Percentiles rank a stretch among this genome's conserved stretches.
phyloP scores from a whole-genome alignment of 202 grass and related monocot genomes.

The Panicum hallii region DNA sequence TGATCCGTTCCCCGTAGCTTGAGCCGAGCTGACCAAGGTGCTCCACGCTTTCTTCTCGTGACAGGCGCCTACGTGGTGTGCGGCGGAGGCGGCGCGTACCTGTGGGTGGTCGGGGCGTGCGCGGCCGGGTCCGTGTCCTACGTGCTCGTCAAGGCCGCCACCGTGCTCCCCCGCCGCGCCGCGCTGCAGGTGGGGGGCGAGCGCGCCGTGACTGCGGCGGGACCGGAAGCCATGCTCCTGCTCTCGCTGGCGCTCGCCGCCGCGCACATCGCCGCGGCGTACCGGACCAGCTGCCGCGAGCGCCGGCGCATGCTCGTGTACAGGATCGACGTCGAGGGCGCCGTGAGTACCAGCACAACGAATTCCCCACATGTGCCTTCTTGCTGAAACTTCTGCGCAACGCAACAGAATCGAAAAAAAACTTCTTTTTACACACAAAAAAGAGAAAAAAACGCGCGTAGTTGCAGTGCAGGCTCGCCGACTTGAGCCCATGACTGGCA shows the following conservation, averaged over 20 bases:
- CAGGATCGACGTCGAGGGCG: slow-evolving; percentile 81
- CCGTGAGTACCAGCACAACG: slow-evolving; percentile 47
- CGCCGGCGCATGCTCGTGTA: slow-evolving; percentile 84
- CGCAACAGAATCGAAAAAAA: background rate
- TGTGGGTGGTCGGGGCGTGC: slow-evolving; percentile 59
- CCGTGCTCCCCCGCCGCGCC: slow-evolving; percentile 31
- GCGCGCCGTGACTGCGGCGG: slow-evolving; percentile 19
- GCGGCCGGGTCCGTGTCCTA: slow-evolving; percentile 58
- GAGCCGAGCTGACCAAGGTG: background rate
- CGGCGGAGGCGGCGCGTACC: slow-evolving; percentile 68
- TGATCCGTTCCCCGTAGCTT: too few relatives aligned
- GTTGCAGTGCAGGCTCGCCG: background rate
- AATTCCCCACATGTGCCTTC: background rate
- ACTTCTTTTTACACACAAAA: too few relatives aligned
- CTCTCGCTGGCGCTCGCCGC: slow-evolving; percentile 74
- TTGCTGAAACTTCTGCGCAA: background rate
- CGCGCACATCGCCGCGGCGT: slow-evolving; percentile 80
- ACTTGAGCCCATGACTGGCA: background rate
- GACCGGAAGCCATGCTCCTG: slow-evolving; percentile 61
- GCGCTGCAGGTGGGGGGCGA: slow-evolving; percentile 1
- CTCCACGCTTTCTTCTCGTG: background rate
- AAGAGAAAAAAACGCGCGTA: background rate
- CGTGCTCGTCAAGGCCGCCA: slow-evolving; percentile 62
- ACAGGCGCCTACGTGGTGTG: slow-evolving; percentile 73
- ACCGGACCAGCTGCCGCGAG: slow-evolving; percentile 92